phyloP scores from a whole-genome alignment of 495 filamentous ascomycete genomes.

The Cenococcum geophilum region DNA sequence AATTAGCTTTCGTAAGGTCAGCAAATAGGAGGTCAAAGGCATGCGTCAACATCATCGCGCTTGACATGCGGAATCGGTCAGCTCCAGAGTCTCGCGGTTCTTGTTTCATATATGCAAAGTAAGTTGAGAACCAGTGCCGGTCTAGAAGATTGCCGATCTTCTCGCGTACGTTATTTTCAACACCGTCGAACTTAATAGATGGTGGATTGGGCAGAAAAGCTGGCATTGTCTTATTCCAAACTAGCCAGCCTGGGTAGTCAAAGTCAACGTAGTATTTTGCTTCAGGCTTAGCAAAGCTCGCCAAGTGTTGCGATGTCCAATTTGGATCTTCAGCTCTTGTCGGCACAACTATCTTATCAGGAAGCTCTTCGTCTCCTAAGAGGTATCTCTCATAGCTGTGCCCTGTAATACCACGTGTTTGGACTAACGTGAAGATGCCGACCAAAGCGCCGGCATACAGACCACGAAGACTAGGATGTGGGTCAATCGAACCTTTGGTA shows the following conservation, averaged over 20 bases:
- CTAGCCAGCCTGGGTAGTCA: conserved; percentile 95
- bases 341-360: conserved; percentile 65
- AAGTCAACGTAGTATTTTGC: conserved; percentile 84
- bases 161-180: conserved; percentile 67
- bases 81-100: conserved; percentile 78
- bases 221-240: conserved; percentile 80
- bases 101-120: conserved; percentile 91
- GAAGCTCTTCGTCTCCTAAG: conserved; percentile 63
- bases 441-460: conserved; percentile 76
- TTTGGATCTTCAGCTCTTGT: conserved; percentile 65
- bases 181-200: conserved; percentile 74
- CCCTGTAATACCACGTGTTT: conserved; percentile 75
- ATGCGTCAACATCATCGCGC: conserved; percentile 76
- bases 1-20: conserved; percentile 65
- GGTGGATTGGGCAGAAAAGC: conserved; percentile 65
- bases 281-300: conserved; percentile 70
- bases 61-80: conserved; percentile 85
- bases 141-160: conserved; percentile 77
- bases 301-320: conserved; percentile 72
- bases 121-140: conserved; percentile 77
- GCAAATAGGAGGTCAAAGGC: conserved; percentile 80
- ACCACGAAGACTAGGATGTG: conserved; percentile 76
- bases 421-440: conserved; percentile 72
- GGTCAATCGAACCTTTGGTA: conserved; percentile 75
- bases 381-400: conserved; percentile 85